Percentiles rank a stretch among this genome's conserved stretches.
These are phyloP conservation scores for Coccomyxa sp. DNA, from an alignment of 139 green algal species.

Conservation along the genomic window DNA sequence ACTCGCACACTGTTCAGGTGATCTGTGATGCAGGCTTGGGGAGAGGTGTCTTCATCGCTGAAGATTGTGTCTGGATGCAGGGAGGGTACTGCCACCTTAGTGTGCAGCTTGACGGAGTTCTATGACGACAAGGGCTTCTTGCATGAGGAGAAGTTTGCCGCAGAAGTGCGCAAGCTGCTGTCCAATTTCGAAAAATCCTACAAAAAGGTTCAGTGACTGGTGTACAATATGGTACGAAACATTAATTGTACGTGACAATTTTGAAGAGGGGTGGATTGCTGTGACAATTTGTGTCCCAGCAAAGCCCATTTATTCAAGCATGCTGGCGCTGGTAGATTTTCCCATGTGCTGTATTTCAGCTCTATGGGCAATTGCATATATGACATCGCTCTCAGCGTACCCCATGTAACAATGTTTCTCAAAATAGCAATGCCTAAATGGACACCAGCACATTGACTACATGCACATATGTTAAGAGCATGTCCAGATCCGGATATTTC, in stretches of 20 bases:
- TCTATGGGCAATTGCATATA: neutral
- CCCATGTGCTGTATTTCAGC: neutral
- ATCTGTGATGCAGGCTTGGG: neutral
- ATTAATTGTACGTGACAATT: neutral
- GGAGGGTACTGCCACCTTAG: no score
- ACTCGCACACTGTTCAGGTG: neutral
- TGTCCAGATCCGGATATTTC: no score
- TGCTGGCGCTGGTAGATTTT: neutral
- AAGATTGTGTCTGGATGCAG: neutral
- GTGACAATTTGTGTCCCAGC: neutral
- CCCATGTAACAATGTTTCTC: neutral
- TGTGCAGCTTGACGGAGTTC: conserved; percentile 20
- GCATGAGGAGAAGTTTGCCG: conserved; percentile 22
- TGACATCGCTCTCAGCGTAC: neutral
- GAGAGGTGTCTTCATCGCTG: neutral
- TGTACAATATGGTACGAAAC: neutral
- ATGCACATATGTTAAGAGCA: neutral
- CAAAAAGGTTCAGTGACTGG: conserved; percentile 16
- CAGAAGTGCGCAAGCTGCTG: conserved; percentile 23
- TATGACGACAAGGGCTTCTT: conserved; percentile 43
- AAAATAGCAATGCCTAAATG: neutral
- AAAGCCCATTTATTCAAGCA: neutral
- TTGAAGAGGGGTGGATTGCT: neutral
- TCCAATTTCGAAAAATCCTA: neutral
- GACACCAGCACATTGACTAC: neutral